These are phyloP conservation scores for Saccharomyces hybrid DNA, from an alignment of 1,139 yeast genomes.

Conservation along the genomic window DNA sequence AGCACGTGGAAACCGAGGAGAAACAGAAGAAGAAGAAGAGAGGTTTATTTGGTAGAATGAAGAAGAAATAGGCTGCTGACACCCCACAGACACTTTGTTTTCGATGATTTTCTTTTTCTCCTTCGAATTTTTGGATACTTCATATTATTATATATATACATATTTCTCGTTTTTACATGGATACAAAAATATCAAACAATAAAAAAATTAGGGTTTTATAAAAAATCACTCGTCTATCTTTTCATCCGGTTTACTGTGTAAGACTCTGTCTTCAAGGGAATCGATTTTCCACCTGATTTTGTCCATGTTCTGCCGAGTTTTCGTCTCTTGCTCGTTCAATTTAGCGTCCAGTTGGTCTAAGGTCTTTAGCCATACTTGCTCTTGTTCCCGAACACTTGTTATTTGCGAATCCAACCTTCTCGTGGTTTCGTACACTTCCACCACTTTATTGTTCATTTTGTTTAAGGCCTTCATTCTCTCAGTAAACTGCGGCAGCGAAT, in stretches of 20 bases:
- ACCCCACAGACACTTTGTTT: neutral
- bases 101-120: neutral
- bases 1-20: slow-evolving; percentile 22
- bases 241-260: neutral
- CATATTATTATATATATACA: slow-evolving; percentile 1
- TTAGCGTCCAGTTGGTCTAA: slow-evolving; percentile 36
- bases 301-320: slow-evolving; percentile 6
- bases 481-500: slow-evolving; percentile 38
- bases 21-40: slow-evolving; percentile 51
- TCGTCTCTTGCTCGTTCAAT: slow-evolving; percentile 30
- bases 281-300: neutral
- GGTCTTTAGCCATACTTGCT: slow-evolving; percentile 37
- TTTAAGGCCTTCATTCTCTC: slow-evolving; percentile 41
- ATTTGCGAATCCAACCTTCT: slow-evolving; percentile 40
- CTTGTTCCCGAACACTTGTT: slow-evolving; percentile 34
- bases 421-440: slow-evolving; percentile 47
- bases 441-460: slow-evolving; percentile 42
- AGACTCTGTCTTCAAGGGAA: neutral
- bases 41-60: slow-evolving; percentile 68
- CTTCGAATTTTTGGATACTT: neutral
- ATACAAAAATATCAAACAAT: neutral
- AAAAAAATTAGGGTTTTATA: neutral
- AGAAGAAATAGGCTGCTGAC: slow-evolving; percentile 25
- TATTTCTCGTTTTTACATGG: neutral
- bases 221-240: neutral